These are phyloP conservation scores for Stagonosporopsis rhizophila DNA, from an alignment of 2,329 filamentous ascomycete genomes.

Conservation along the genomic window DNA sequence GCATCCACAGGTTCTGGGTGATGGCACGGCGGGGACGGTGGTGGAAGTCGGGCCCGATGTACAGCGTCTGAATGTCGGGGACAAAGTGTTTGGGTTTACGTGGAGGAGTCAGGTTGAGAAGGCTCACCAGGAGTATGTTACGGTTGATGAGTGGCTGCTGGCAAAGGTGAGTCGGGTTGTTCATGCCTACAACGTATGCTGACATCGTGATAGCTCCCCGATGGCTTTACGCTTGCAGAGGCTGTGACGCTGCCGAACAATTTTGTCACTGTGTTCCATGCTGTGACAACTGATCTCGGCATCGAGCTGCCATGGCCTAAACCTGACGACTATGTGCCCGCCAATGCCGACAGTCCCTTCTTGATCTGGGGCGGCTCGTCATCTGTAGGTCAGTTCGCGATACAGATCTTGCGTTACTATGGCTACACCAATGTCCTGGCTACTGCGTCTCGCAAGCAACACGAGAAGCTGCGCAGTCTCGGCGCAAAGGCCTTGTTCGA, in stretches of 20 bases:
- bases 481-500: constrained; percentile 52
- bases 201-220: constrained; percentile 47
- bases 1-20: constrained; percentile 60
- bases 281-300: constrained; percentile 59
- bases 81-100: constrained; percentile 64
- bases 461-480: constrained; percentile 46
- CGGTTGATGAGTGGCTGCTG: constrained; percentile 58
- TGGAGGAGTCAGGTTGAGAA: constrained; percentile 58
- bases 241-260: constrained; percentile 65
- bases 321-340: constrained; percentile 50
- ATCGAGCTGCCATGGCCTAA: constrained; percentile 66
- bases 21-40: constrained; percentile 61
- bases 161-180: constrained; percentile 23
- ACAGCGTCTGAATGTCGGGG: constrained; percentile 58
- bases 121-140: constrained; percentile 64
- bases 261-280: constrained; percentile 65
- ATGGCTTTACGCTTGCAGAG: constrained; percentile 51
- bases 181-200: constrained; percentile 1
- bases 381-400: constrained; percentile 52
- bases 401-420: constrained; percentile 53
- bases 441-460: constrained; percentile 51
- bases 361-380: constrained; percentile 56
- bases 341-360: constrained; percentile 42
- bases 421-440: constrained; percentile 50
- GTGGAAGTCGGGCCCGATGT: constrained; percentile 57